Evolutionary conservation across 257 asterid genomes (phyloP), one percentile per base, ranked within the genome.

Genomic region (Scutellaria barbata): DNA sequence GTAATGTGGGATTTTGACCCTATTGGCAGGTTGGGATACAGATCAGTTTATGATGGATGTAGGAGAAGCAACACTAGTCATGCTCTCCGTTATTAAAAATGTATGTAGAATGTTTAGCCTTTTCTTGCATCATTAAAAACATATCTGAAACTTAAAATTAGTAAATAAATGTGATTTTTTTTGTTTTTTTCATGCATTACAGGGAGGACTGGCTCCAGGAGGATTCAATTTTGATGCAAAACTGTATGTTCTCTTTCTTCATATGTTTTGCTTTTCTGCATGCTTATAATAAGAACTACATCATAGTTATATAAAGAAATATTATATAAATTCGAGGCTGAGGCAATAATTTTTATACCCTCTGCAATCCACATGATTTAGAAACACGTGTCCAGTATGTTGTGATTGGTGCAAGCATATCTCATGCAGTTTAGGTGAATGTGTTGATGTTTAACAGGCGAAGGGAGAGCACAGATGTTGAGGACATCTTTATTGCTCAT

Each of bases 161-260:
- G 39, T 33, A 40, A 9, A 43, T 51, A 50, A 25, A 50, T 50
- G 9, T 4, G 46, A 35, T 59, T 63, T 68, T 63, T 6, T 73
- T 64, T 20, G 39, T 72, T 57, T 63, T 8, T 46, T 40, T 59
- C n/a, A 35, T 57, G 66, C 51, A 22, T 71, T 59, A 17, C 86
- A 94, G 98, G 96, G 97, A 66, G 99, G 99, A 58, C 53, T 95
- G 71, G 96, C 98, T 1, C 98, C 99, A 0, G 99, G 99, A 78
- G 99, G 99, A 14, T 92, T 95, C 88, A 95, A 95, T 64, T 95
- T 95, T 73, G 99, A 95, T 72, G 99, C 99, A 8, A 95, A 95
- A 80, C 71, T 95, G 97, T 94, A 72, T 57, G 92, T 80, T 66
- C 55, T 59, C 73, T 71, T 30, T 53, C 20, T 10, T 53, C 17